Base-by-base conservation (phyloP, 345 rosid species). In the Firmiana major region DNA sequence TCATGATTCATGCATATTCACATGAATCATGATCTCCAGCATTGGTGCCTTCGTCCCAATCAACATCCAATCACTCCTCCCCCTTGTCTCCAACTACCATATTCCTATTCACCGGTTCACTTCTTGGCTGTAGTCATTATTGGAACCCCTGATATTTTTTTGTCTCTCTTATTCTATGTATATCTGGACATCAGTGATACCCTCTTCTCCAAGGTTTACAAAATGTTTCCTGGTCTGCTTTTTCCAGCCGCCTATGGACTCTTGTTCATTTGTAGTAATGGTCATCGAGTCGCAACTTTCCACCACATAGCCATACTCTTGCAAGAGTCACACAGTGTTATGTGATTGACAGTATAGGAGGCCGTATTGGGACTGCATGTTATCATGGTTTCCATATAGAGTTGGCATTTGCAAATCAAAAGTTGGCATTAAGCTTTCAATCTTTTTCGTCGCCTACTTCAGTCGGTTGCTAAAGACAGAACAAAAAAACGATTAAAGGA, bases 31-130 rank as follows among this genome's bases (percentile, higher is more conserved):
- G 12, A 60, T 28, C 19, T 0, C 46, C 13, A 67, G 36, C 54
- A 67, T n/a, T 26, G 59, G 16, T 58, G n/a, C 43, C 40, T 64
- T 65, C 28, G 34, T 79, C 68, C 68, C 17, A 19, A 69, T 77
- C 77, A 63, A 38, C 70, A 57, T 58, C 77, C 28, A 58, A 63
- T 60, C 69, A 69, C 10, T 46, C n/a, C 48, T 75, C 51, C 71
- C 42, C 42, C 36, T 24, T 73, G 38, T 40, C 45, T 28, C 10
- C 65, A 9, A 28, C n/a, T 2, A 28, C 19, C 65, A 60, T 16
- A 9, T 24, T 22, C 10, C 34, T 22, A 22, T 2, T 13, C 12
- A 12, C n/a, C 13, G 17, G 22, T 22, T 58, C 31, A 3, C 5
- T n/a, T n/a, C 22, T 3, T 9, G 10, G 36, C 12, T 62, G 66